A percentile compares a stretch with the other conserved stretches of the same genome.
Conservation (phyloP, 768 basidiomycete species). For the Boletus reticulatus region DNA sequence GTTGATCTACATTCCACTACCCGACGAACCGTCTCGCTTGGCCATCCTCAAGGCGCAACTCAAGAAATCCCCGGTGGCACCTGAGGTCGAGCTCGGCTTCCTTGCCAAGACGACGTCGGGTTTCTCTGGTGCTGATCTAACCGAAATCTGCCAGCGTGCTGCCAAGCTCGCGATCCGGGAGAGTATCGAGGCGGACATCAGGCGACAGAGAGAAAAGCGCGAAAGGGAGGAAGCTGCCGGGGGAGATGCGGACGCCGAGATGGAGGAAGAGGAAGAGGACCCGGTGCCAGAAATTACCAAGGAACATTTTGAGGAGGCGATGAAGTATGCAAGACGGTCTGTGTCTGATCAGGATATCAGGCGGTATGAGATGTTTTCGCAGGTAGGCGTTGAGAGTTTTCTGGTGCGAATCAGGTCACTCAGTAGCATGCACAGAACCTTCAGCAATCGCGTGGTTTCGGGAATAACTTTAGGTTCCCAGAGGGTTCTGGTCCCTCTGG, state of each 20-base stretch:
- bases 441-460: conserved; percentile 90
- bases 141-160: conserved; percentile 98
- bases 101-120: conserved; percentile 93
- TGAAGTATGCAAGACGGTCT: conserved; percentile 95
- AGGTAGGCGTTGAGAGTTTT: conserved; percentile 44
- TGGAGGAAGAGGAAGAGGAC: conserved; percentile 76
- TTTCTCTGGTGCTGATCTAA: conserved; percentile 98
- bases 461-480: conserved; percentile 98
- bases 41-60: conserved; percentile 90
- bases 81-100: conserved; percentile 80
- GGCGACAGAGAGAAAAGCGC: conserved; percentile 70
- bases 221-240: conserved; percentile 68
- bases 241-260: conserved; percentile 69
- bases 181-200: conserved; percentile 91
- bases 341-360: conserved; percentile 96
- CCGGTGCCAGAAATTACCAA: conserved; percentile 87
- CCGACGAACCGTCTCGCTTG: conserved; percentile 88
- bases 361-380: conserved; percentile 97
- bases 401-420: not conserved
- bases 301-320: conserved; percentile 98
- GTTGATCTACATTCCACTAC: conserved; percentile 98
- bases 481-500: conserved; percentile 50
- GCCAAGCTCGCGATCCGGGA: conserved; percentile 96
- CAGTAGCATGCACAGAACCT: conserved; percentile 54
- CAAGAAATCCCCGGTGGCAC: conserved; percentile 86